Percentiles rank a stretch among this genome's conserved stretches.
Evolutionary conservation across 345 rosid genomes (phyloP).

Genomic region (Microcos paniculata): DNA sequence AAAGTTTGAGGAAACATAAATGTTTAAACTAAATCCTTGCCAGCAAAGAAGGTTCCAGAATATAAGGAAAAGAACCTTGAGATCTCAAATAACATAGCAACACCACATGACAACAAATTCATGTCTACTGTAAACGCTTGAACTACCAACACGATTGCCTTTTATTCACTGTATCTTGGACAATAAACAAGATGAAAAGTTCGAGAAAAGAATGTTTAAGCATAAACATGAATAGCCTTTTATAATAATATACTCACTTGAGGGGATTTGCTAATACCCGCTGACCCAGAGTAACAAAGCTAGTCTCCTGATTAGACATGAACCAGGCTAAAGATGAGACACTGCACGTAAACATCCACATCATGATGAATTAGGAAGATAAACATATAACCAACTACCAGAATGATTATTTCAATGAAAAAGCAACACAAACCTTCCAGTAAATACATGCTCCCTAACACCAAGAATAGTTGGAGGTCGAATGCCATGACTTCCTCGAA

Average conservation of each 20-base stretch:
- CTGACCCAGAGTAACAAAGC: constrained; percentile 97
- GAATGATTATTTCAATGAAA: constrained; percentile 6
- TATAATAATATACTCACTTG: constrained; percentile 56
- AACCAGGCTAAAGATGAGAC: constrained; percentile 98
- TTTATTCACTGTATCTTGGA: not conserved
- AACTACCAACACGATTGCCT: not conserved
- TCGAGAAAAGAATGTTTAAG: not conserved
- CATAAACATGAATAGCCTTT: not conserved
- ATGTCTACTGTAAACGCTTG: not conserved
- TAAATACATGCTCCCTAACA: constrained; percentile 91
- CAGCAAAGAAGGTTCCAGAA: not conserved
- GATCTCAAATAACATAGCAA: not conserved
- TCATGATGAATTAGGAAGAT: constrained; percentile 20
- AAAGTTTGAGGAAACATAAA: not conserved
- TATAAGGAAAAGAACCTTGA: not conserved
- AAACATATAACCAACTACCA: not conserved
- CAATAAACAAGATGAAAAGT: not conserved
- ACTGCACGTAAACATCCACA: constrained; percentile 53
- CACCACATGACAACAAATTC: not conserved
- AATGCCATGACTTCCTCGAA: constrained; percentile 86
- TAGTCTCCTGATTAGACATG: constrained; percentile 99
- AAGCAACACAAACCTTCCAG: constrained; percentile 70
- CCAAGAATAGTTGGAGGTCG: constrained; percentile 97
- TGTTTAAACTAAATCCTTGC: not conserved
- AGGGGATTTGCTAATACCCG: constrained; percentile 90